Percentiles rank a stretch among this genome's conserved stretches.
phyloP scores from a whole-genome alignment of 2,329 filamentous ascomycete species.

The Aspergillus udagawae region DNA sequence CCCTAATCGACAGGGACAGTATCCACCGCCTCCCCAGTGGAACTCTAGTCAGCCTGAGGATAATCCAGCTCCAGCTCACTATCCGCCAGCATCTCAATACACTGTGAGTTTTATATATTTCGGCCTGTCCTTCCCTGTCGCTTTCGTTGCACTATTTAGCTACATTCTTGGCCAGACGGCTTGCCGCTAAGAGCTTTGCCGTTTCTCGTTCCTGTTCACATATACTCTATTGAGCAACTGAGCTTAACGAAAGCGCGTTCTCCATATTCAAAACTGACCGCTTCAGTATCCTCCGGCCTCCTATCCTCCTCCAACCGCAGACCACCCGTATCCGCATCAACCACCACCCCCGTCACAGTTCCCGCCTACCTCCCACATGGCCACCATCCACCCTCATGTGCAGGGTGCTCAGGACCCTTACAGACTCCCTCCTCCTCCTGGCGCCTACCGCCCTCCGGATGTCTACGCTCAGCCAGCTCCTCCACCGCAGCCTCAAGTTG shows the following conservation, averaged over 20 bases:
- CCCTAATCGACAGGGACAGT: constrained; percentile 44
- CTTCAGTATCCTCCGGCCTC: constrained; percentile 30
- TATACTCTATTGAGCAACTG: background rate
- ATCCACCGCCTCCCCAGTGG: constrained; percentile 40
- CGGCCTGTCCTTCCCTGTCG: constrained; percentile 3
- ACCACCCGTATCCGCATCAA: constrained; percentile 31
- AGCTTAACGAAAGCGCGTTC: background rate
- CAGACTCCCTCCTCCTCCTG: constrained; percentile 41
- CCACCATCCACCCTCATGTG: constrained; percentile 38
- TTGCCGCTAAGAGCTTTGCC: background rate
- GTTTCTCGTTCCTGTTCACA: background rate
- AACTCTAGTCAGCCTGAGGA: constrained; percentile 37
- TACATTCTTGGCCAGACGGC: background rate
- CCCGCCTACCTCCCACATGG: constrained; percentile 37
- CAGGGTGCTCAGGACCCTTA: constrained; percentile 42
- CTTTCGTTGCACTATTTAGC: background rate
- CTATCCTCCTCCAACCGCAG: constrained; percentile 29
- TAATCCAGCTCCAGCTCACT: constrained; percentile 33
- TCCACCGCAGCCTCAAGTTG: constrained; percentile 31
- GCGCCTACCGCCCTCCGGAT: constrained; percentile 39
- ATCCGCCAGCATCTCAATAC: constrained; percentile 33
- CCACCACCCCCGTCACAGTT: constrained; percentile 34
- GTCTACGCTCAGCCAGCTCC: constrained; percentile 38
- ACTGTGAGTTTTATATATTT: constrained; percentile 30
- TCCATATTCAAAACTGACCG: constrained; percentile 1